Evolutionary conservation across 495 filamentous ascomycete genomes (phyloP), one percentile per base, ranked within the genome.

Genomic region (Staphylotrichum longicolle): DNA sequence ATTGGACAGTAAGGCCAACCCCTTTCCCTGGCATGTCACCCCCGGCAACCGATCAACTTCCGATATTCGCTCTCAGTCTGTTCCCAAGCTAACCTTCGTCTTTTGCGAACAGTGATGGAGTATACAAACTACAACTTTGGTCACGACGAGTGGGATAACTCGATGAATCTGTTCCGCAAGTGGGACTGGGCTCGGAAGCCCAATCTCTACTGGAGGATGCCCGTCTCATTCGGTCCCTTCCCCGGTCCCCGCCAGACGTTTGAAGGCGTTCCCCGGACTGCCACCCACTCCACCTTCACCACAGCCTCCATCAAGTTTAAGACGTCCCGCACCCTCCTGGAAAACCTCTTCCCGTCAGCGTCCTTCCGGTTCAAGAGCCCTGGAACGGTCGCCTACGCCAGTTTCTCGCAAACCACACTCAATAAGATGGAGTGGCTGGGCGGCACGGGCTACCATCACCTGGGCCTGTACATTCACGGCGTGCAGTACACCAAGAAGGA

Each of bases 111-210:
- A 39, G 37, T 39, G 37, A 39, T 39, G 37, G 37, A 39, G 10
- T 39, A 39, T 10, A 39, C 76, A 10, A 66, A 66, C 32, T 84
- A 85, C 58, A 84, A 83, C 60, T 84, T 83, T 62, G 79, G 81
- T 35, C 81, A 86, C 62, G 83, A 86, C 58, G 84, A 85, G 51
- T 79, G 74, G 59, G 81, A 86, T 64, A 69, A 83, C 60, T 78
- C 83, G 3, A 72, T 70, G 2, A 76, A 83, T 46, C 61, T 76
- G 40, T 72, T 87, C 11, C 76, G 75, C 3, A 74, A 80, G 51
- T 77, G 77, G 63, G 65, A 68, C 4, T 78, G 77, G 74, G 54
- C 69, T 4, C 72, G 77, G 34, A 75, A 68, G 20, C 42, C 42
- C 42, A 39, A 39, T 10, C 37, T 39, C 37, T 45, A 45, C 42